Base-by-base conservation (phyloP, 148 eudicot species). In the Rheum nobile region DNA sequence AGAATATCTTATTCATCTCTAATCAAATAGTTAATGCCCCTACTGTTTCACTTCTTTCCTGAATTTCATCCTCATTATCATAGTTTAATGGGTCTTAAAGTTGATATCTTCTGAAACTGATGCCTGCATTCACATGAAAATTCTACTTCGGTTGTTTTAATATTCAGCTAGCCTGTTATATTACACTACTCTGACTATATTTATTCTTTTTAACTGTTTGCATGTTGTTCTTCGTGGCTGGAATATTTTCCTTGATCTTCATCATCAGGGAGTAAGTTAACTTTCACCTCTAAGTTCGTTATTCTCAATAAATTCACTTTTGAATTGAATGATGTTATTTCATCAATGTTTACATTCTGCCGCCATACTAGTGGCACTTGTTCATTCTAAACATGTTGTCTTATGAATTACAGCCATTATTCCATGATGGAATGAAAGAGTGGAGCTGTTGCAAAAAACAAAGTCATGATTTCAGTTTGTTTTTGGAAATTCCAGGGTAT, bases 371-470 rank as follows among this genome's bases (percentile, higher is more conserved):
- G 19, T 34, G 34, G 16, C 16, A 54, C 50, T 22, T 2, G 34
- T 70, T 29, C 39, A 50, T 71, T 48, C 16, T 75, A 63, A 79
- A 71, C 38, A 39, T 59, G 39, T 44, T 34, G 11, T 52, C 44
- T 73, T 24, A 67, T 77, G 22, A 54, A 42, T 74, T 80, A 35
- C 95, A 91, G 98, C 98, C 98, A 82, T n/a, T 86, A 78, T 94
- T 94, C 82, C 98, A 91, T 74, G 97, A 94, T 79, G 98, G 97
- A 67, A 88, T 82, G 88, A 94, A 94, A 82, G 93, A 94, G 74
- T 94, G 98, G 98, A 91, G 96, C 80, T 94, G 98, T 82, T 94
- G 98, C 91, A 94, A 89, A 90, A 79, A 86, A 83, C 84, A 83
- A 82, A 94, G 98, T 82, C 97, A 94, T 68, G 98, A 94, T 86